These are phyloP conservation scores for Talaromyces marneffei DNA, from an alignment of 2,329 filamentous ascomycete species.

Conservation along the genomic window DNA sequence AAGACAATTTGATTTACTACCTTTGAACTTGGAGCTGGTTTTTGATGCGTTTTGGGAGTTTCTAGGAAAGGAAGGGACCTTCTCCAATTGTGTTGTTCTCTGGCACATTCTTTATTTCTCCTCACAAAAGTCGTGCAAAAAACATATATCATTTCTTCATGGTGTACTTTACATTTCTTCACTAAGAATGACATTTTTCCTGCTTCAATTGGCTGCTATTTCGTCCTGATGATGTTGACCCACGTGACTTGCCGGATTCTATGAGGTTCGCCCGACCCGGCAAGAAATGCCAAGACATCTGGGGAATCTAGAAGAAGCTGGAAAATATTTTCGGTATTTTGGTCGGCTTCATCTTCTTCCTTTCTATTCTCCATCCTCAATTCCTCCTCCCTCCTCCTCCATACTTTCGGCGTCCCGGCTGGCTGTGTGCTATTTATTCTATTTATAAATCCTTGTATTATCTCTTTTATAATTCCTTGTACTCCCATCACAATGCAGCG, in stretches of 20 bases:
- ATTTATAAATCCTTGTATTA: conserved; percentile 21
- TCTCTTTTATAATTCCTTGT: conserved; percentile 18
- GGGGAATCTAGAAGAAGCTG: conserved; percentile 35
- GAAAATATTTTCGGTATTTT: conserved; percentile 35
- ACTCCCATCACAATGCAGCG: conserved; percentile 75
- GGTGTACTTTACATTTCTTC: neutral
- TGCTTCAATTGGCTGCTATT: neutral
- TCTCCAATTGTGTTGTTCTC: neutral
- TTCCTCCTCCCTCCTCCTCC: conserved; percentile 18
- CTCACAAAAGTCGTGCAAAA: neutral
- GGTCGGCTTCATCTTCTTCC: conserved; percentile 26
- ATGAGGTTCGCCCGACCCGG: conserved; percentile 28
- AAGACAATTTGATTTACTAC: neutral
- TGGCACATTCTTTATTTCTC: neutral
- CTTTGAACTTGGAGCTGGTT: neutral
- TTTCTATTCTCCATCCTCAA: conserved; percentile 24
- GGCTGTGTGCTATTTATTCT: conserved; percentile 26
- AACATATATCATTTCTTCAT: neutral
- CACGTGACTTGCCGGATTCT: conserved; percentile 37
- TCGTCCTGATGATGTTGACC: neutral
- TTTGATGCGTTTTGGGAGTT: neutral
- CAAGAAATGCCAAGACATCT: conserved; percentile 33
- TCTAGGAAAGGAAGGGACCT: neutral
- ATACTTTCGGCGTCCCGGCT: conserved; percentile 28
- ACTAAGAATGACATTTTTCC: neutral